phyloP scores from a whole-genome alignment of 169 alveolate species.

The Babesia sp. region DNA sequence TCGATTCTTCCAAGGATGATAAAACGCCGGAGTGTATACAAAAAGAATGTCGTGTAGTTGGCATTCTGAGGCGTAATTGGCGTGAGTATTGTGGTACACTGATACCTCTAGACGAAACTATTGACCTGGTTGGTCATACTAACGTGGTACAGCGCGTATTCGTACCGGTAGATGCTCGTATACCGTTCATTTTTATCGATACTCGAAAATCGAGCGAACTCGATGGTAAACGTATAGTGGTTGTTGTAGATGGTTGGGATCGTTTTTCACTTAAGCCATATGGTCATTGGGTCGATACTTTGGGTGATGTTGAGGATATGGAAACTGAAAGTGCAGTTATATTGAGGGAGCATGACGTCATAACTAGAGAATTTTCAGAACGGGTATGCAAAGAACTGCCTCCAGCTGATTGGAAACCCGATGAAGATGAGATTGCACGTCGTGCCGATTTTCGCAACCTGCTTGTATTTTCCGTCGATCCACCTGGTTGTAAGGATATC shows the following conservation, averaged over 20 bases:
- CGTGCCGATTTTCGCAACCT: constrained; percentile 84
- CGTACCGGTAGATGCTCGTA: constrained; percentile 87
- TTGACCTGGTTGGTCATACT: constrained; percentile 43
- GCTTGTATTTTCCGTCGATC: constrained; percentile 95
- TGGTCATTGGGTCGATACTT: constrained; percentile 90
- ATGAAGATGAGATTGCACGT: constrained; percentile 88
- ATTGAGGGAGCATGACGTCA: constrained; percentile 79
- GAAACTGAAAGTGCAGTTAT: constrained; percentile 85
- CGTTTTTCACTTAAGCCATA: constrained; percentile 81
- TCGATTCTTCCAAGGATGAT: constrained; percentile 31
- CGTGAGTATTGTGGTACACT: constrained; percentile 93
- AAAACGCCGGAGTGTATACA: constrained; percentile 49
- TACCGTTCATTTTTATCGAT: constrained; percentile 85
- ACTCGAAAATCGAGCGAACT: constrained; percentile 77
- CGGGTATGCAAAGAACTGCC: constrained; percentile 92
- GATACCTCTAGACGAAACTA: constrained; percentile 69
- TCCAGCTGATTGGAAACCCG: constrained; percentile 87
- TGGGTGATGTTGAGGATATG: constrained; percentile 89
- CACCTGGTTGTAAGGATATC: constrained; percentile 98
- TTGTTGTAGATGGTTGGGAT: constrained; percentile 87
- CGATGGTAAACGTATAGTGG: constrained; percentile 88
- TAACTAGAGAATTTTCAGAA: constrained; percentile 84
- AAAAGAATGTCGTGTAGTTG: constrained; percentile 88
- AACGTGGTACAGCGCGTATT: constrained; percentile 79
- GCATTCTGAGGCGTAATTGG: constrained; percentile 86